Percentiles rank a stretch among this genome's conserved stretches.
These are phyloP conservation scores for Starmerella potacharoeniae DNA, from an alignment of 805 yeast species.

Conservation along the genomic window DNA sequence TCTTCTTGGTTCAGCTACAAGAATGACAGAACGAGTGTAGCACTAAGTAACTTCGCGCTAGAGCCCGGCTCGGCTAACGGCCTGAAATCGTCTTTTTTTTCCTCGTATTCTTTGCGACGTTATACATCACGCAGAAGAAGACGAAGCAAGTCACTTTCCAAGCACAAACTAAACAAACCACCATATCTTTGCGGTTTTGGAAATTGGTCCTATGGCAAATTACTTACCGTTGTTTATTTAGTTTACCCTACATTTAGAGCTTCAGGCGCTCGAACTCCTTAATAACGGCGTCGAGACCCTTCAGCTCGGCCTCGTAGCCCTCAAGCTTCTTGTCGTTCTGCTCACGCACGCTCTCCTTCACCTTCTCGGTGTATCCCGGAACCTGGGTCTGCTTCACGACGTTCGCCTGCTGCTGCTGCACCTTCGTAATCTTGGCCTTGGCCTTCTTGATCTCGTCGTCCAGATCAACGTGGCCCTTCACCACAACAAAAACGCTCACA, in stretches of 20 bases:
- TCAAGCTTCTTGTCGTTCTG: constrained; percentile 58
- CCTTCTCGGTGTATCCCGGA: constrained; percentile 77
- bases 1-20: too few species aligned
- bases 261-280: constrained; percentile 50
- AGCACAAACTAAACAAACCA: too few species aligned
- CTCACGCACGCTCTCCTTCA: constrained; percentile 69
- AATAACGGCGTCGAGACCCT: constrained; percentile 78
- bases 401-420: constrained; percentile 45
- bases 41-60: too few species aligned
- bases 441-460: constrained; percentile 86
- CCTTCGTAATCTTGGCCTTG: constrained; percentile 58
- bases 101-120: too few species aligned
- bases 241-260: constrained; percentile 5
- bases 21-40: too few species aligned
- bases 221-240: neutral
- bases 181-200: too few species aligned
- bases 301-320: constrained; percentile 71
- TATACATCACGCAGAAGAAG: too few species aligned
- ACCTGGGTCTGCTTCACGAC: constrained; percentile 58
- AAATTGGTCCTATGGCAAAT: too few species aligned
- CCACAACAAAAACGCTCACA: constrained; percentile 77
- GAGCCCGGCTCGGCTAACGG: too few species aligned
- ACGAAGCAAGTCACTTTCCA: too few species aligned
- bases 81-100: too few species aligned
- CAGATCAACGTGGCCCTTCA: constrained; percentile 87